Evolutionary conservation across 305 asterid genomes (phyloP).

Genomic region (Rubia tinctorum): DNA sequence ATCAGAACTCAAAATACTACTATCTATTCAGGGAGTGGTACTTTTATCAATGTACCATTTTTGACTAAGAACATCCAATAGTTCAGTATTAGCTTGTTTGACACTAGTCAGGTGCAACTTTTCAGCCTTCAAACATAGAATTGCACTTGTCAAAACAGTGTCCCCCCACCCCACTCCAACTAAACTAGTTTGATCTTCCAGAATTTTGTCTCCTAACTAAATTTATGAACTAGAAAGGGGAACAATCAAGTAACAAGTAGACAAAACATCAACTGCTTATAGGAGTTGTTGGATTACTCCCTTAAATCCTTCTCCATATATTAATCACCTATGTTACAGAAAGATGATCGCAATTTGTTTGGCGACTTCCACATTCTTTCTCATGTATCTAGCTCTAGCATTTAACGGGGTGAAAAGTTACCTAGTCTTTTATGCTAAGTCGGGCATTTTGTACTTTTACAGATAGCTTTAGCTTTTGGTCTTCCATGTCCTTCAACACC

Average conservation of each 20-base stretch:
- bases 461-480: slow-evolving; percentile 84
- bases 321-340: neutral
- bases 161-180: neutral
- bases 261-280: neutral
- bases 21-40: neutral
- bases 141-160: neutral
- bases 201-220: neutral
- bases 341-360: neutral
- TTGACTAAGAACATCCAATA: neutral
- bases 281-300: slow-evolving; percentile 1
- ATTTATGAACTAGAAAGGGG: neutral
- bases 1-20: neutral
- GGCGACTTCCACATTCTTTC: neutral
- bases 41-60: neutral
- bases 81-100: neutral
- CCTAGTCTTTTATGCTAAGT: slow-evolving; percentile 73
- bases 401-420: neutral
- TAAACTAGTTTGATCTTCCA: neutral
- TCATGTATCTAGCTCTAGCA: neutral
- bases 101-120: neutral
- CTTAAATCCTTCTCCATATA: neutral
- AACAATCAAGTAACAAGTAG: neutral
- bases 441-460: slow-evolving; percentile 90
- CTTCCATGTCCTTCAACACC: slow-evolving; percentile 80
- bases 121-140: neutral